Percentiles rank a stretch among this genome's conserved stretches.
Conservation (phyloP, 768 basidiomycete species). For the Trametopsis cervina region DNA sequence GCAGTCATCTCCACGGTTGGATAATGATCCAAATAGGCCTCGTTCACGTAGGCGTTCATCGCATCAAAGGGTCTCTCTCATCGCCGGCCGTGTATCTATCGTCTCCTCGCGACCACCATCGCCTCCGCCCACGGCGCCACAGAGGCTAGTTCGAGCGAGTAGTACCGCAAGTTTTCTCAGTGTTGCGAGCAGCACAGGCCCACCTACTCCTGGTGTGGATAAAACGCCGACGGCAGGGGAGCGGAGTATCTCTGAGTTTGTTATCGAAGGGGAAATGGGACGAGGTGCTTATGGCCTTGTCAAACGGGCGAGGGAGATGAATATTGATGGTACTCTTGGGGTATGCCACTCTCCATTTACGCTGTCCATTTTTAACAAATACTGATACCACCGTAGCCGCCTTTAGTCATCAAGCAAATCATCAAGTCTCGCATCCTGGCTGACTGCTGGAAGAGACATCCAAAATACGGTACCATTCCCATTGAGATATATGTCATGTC, state of each 20-base stretch:
- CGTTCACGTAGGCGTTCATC: slow-evolving; percentile 73
- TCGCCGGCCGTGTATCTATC: slow-evolving; percentile 76
- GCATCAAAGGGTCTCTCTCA: slow-evolving; percentile 77
- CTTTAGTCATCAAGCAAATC: slow-evolving; percentile 93
- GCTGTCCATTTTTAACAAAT: slow-evolving; percentile 5
- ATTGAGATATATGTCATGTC: slow-evolving; percentile 97
- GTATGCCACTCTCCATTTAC: slow-evolving; percentile 40
- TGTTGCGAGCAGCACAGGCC: slow-evolving; percentile 48
- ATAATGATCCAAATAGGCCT: slow-evolving; percentile 45
- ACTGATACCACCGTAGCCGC: slow-evolving; percentile 46
- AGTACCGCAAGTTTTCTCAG: slow-evolving; percentile 63
- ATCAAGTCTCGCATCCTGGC: slow-evolving; percentile 98
- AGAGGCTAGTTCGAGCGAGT: slow-evolving; percentile 54
- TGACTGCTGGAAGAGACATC: slow-evolving; percentile 99
- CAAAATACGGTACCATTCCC: slow-evolving; percentile 90
- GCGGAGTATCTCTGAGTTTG: slow-evolving; percentile 78
- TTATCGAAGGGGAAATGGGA: slow-evolving; percentile 83
- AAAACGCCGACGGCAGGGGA: slow-evolving; percentile 41
- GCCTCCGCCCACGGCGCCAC: slow-evolving; percentile 51
- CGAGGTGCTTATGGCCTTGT: slow-evolving; percentile 95
- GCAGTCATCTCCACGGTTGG: slow-evolving; percentile 29
- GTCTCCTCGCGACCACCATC: slow-evolving; percentile 71
- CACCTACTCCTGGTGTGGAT: slow-evolving; percentile 50
- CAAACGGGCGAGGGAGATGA: slow-evolving; percentile 79
- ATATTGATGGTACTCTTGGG: slow-evolving; percentile 69